Evolutionary conservation across 1,284 basidiomycete species (phyloP).

Genomic region (Heterobasidion occidentale): DNA sequence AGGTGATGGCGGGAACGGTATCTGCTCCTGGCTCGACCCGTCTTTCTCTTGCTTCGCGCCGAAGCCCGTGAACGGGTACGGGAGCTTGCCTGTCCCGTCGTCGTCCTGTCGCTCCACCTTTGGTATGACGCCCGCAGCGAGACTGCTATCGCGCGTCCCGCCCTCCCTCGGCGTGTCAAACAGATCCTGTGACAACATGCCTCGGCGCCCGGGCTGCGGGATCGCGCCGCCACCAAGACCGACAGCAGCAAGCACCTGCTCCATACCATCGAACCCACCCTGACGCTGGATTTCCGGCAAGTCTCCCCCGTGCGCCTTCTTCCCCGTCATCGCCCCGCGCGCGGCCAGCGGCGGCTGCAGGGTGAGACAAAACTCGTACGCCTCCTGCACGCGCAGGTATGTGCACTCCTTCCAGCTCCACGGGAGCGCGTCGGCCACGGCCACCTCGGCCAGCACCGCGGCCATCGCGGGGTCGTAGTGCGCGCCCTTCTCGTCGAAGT

Average conservation of each 20-base stretch:
- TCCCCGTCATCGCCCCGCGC: slow-evolving; percentile 7
- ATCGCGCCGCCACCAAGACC: slow-evolving; percentile 38
- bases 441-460: slow-evolving; percentile 15
- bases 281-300: slow-evolving; percentile 11
- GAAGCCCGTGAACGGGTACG: slow-evolving; percentile 57
- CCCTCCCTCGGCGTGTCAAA: slow-evolving; percentile 46
- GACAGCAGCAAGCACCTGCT: slow-evolving; percentile 62
- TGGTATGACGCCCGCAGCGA: slow-evolving; percentile 21
- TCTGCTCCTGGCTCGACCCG: slow-evolving; percentile 36
- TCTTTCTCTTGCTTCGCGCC: slow-evolving; percentile 41
- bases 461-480: no score
- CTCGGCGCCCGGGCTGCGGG: slow-evolving; percentile 43
- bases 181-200: slow-evolving; percentile 50
- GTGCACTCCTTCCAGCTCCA: slow-evolving; percentile 76
- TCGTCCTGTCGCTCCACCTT: slow-evolving; percentile 17
- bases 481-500: slow-evolving; percentile 33
- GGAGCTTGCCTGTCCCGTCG: slow-evolving; percentile 19
- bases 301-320: slow-evolving; percentile 4
- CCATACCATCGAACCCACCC: slow-evolving; percentile 45
- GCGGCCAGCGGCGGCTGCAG: slow-evolving; percentile 22
- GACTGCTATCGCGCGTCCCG: slow-evolving; percentile 8
- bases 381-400: slow-evolving; percentile 63
- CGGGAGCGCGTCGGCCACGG: slow-evolving; percentile 45
- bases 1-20: slow-evolving; percentile 67
- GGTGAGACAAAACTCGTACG: slow-evolving; percentile 73